Conservation (phyloP, 768 basidiomycete species). For the Lactarius evosmus region DNA sequence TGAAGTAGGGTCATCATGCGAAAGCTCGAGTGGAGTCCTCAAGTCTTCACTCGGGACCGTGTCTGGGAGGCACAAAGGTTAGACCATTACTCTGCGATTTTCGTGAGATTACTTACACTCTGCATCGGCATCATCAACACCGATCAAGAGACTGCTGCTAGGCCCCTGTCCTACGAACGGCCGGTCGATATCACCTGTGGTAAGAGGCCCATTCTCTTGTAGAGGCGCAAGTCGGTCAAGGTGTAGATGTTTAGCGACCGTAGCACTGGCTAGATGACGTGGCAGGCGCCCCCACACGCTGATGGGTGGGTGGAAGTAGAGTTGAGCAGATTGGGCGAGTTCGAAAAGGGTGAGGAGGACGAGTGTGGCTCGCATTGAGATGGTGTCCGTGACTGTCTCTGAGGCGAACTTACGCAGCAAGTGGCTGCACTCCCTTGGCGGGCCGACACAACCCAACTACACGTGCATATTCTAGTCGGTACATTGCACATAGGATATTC, state of each 20-base stretch:
- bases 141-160: conserved; percentile 51
- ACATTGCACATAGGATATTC: background rate
- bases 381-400: background rate
- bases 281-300: background rate
- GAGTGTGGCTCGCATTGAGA: conserved; percentile 21
- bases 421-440: background rate
- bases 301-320: conserved; percentile 22
- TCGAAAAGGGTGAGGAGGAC: conserved; percentile 15
- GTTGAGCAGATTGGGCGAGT: conserved; percentile 22
- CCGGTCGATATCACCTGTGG: conserved; percentile 31
- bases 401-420: background rate
- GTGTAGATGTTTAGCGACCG: conserved; percentile 66
- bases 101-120: conserved; percentile 47
- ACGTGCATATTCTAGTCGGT: background rate
- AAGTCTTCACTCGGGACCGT: conserved; percentile 51
- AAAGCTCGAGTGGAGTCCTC: conserved; percentile 46
- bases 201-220: conserved; percentile 36
- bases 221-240: conserved; percentile 61
- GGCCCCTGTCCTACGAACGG: conserved; percentile 56
- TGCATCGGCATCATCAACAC: conserved; percentile 53
- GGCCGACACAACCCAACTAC: background rate
- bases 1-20: conserved; percentile 34
- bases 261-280: conserved; percentile 45
- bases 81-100: background rate
- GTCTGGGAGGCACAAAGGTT: conserved; percentile 38